A percentile compares a stretch with the other conserved stretches of the same genome.
Conservation (phyloP, 1,284 basidiomycete genomes). For the Cerioporus squamosus region DNA sequence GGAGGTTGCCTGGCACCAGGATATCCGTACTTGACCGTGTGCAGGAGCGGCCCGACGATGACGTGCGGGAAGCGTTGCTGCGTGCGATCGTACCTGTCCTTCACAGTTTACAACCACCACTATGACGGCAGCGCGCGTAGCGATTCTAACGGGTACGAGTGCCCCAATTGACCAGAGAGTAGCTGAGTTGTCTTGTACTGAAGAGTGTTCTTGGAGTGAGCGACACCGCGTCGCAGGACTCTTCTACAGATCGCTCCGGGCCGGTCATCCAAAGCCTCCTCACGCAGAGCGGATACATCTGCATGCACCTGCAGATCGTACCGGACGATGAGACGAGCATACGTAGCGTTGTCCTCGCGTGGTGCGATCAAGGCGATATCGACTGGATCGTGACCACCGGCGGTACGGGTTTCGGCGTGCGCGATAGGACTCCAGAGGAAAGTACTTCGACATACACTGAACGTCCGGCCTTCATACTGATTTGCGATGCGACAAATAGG, state of each 20-base stretch:
- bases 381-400: slow-evolving; percentile 84
- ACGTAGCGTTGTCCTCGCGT: slow-evolving; percentile 47
- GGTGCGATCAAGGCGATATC: slow-evolving; percentile 48
- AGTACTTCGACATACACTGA: not conserved
- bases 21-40: not conserved
- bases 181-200: too few species aligned
- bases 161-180: too few species aligned
- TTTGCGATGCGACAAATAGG: slow-evolving; percentile 47
- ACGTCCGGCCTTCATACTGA: not conserved
- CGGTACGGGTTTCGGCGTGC: slow-evolving; percentile 83
- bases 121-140: slow-evolving; percentile 33
- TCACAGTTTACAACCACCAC: slow-evolving; percentile 8
- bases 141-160: slow-evolving; percentile 35
- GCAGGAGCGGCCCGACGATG: slow-evolving; percentile 1
- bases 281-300: slow-evolving; percentile 42
- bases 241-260: slow-evolving; percentile 65
- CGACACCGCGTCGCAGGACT: slow-evolving; percentile 63
- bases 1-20: not conserved
- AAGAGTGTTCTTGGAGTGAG: slow-evolving; percentile 48
- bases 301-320: slow-evolving; percentile 45
- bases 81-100: not conserved
- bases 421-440: slow-evolving; percentile 85
- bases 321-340: slow-evolving; percentile 68
- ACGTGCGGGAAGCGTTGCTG: not conserved
- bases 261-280: slow-evolving; percentile 62